Conservation (phyloP, 2,329 filamentous ascomycete species). For the Lachnellula hyalina region DNA sequence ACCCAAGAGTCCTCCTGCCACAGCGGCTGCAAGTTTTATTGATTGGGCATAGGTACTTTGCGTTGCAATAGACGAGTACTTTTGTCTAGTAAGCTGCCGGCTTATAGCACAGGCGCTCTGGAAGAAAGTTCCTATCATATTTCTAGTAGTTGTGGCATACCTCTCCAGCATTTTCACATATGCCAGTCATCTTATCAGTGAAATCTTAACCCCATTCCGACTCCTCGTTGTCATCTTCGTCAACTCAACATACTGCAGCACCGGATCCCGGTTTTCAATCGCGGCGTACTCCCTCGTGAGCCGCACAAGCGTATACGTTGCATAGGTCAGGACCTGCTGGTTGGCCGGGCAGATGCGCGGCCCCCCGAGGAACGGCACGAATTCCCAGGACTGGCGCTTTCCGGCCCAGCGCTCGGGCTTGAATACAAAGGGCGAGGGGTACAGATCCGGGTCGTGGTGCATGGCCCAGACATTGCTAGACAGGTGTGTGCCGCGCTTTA, state of each 20-base stretch:
- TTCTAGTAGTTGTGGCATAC: not conserved
- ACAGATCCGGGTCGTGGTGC: not conserved
- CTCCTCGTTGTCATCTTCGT: not conserved
- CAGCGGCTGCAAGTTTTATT: no score
- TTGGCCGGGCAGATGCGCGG: not conserved
- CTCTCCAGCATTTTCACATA: not conserved
- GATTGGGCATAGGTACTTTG: not conserved
- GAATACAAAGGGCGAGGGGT: not conserved
- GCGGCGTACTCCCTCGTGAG: not conserved
- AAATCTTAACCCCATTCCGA: constrained; percentile 5
- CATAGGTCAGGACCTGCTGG: not conserved
- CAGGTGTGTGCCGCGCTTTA: not conserved
- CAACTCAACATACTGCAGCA: not conserved
- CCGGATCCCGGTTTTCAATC: not conserved
- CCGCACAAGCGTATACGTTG: not conserved
- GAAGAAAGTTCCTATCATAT: not conserved
- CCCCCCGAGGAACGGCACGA: not conserved
- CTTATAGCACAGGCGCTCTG: no score
- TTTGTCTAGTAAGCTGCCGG: no score
- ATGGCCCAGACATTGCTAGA: not conserved
- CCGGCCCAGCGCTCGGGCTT: not conserved
- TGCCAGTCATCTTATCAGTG: not conserved
- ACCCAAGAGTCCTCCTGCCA: no score
- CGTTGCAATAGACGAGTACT: not conserved
- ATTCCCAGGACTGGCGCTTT: not conserved